phyloP scores from a whole-genome alignment of 2,329 filamentous ascomycete species.

The Chalaropsis thielavioides region DNA sequence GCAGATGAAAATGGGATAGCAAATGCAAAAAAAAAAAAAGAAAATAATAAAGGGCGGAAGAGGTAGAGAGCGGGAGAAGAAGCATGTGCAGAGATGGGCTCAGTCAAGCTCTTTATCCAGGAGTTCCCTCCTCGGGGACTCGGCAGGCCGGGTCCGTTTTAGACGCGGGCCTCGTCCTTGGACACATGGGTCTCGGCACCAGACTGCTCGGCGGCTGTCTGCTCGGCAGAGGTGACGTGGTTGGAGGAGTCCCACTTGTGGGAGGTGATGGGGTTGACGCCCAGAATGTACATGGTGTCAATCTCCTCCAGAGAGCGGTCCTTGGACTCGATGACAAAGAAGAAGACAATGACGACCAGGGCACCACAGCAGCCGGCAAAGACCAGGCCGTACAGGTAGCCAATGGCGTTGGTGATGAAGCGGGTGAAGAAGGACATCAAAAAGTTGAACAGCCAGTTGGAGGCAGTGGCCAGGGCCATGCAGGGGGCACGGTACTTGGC shows the following conservation, averaged over 20 bases:
- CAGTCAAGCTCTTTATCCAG: not conserved
- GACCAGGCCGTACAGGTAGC: constrained; percentile 56
- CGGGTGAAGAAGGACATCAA: constrained; percentile 44
- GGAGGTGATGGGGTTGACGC: constrained; percentile 36
- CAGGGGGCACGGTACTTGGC: constrained; percentile 38
- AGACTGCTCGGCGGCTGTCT: constrained; percentile 17
- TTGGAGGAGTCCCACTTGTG: constrained; percentile 24
- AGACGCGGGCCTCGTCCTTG: constrained; percentile 15
- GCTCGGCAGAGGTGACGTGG: constrained; percentile 14
- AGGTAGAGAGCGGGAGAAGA: not conserved
- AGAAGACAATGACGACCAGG: constrained; percentile 52
- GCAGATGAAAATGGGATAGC: not conserved
- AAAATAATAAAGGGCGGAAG: not conserved
- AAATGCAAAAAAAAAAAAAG: constrained; percentile 6
- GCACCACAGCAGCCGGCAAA: constrained; percentile 54
- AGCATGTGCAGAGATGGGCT: no score
- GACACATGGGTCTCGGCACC: constrained; percentile 14
- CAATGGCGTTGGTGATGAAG: constrained; percentile 56
- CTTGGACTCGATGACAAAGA: constrained; percentile 61
- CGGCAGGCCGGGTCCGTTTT: not conserved
- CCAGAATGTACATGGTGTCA: constrained; percentile 55
- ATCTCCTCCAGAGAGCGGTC: constrained; percentile 61
- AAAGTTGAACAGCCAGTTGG: constrained; percentile 55
- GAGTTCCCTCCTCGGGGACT: not conserved
- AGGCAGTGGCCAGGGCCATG: constrained; percentile 42